Evolutionary conservation across 2,329 filamentous ascomycete species (phyloP).

Genomic region (Capronia americana): DNA sequence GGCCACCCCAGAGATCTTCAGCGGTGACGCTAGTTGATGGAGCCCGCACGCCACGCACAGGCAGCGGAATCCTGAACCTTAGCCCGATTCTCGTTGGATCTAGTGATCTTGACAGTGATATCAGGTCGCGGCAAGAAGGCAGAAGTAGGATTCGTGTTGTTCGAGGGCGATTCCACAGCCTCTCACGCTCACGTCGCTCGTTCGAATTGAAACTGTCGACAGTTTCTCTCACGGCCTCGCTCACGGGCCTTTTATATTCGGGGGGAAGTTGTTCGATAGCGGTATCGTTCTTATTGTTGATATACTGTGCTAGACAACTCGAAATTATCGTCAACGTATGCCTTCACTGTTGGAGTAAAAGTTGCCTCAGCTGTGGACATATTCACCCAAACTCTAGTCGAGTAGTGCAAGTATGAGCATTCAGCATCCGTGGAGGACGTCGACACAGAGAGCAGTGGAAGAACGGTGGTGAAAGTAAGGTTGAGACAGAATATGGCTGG

Average conservation of each 20-base stretch:
- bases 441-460: not conserved
- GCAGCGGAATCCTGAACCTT: not conserved
- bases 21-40: not conserved
- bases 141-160: not conserved
- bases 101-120: not conserved
- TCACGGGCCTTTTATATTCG: not conserved
- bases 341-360: not conserved
- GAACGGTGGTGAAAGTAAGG: slow-evolving; percentile 36
- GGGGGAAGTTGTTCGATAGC: not conserved
- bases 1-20: slow-evolving; percentile 3
- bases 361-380: not conserved
- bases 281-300: not conserved
- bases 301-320: not conserved
- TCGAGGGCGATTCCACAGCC: not conserved
- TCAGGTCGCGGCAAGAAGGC: not conserved
- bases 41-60: not conserved
- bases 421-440: not conserved
- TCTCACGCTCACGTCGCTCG: not conserved
- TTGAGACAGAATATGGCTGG: slow-evolving; percentile 28
- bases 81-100: not conserved
- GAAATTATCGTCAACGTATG: not conserved
- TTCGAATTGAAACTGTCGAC: not conserved
- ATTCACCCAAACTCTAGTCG: not conserved
- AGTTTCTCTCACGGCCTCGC: not conserved
- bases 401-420: not conserved